phyloP scores from a whole-genome alignment of 345 rosid species.

The Heritiera littoralis region DNA sequence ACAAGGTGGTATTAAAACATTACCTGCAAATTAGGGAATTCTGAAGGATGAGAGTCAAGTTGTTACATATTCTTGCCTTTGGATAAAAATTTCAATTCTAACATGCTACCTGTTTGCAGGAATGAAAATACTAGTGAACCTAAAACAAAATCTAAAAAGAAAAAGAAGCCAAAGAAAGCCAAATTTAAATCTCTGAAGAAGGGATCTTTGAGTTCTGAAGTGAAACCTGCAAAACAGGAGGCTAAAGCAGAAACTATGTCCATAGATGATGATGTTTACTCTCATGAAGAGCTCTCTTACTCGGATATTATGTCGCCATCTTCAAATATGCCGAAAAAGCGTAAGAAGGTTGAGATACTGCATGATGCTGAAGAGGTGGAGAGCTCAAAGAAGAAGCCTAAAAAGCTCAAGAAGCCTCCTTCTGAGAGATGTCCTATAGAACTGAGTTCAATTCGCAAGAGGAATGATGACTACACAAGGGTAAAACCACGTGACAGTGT shows the following conservation, averaged over 20 bases:
- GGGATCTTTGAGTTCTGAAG: conserved; percentile 70
- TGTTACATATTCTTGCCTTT: not conserved
- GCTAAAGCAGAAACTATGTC: conserved; percentile 45
- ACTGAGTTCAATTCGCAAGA: conserved; percentile 10
- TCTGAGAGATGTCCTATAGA: too few relatives aligned
- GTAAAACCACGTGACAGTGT: conserved; percentile 37
- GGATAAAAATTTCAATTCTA: not conserved
- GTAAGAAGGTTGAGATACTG: conserved; percentile 56
- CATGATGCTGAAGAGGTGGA: conserved; percentile 50
- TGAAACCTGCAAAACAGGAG: conserved; percentile 56
- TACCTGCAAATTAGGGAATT: too few relatives aligned
- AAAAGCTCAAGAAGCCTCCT: conserved; percentile 44
- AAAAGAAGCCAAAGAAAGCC: conserved; percentile 85
- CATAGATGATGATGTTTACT: conserved; percentile 47
- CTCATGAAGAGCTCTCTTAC: conserved; percentile 49
- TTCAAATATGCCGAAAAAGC: conserved; percentile 52
- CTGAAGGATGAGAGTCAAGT: not conserved
- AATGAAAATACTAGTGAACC: conserved; percentile 44
- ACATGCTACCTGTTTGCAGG: conserved; percentile 44
- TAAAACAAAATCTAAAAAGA: conserved; percentile 84
- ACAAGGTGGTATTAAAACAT: not conserved
- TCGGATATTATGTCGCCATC: conserved; percentile 52
- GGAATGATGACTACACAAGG: conserved; percentile 44
- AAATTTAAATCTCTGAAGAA: conserved; percentile 92
- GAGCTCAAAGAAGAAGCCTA: conserved; percentile 71